Evolutionary conservation across 2,329 filamentous ascomycete species (phyloP).

Genomic region (Alternaria solani): DNA sequence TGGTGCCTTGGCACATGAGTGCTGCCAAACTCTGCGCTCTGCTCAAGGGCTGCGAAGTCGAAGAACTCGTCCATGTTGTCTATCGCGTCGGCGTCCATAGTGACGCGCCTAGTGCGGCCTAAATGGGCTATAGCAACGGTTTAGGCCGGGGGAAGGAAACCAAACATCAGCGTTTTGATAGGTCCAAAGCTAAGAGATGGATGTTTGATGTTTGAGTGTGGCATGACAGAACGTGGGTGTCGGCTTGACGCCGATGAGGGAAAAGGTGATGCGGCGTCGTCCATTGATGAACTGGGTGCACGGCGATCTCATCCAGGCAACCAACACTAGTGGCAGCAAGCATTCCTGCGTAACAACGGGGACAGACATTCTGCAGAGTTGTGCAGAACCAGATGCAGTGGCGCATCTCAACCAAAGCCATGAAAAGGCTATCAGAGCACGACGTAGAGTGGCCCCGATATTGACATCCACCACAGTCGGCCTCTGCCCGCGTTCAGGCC

Average conservation of each 20-base stretch:
- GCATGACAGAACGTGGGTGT: conserved; percentile 25
- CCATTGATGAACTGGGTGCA: conserved; percentile 37
- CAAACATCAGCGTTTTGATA: conserved; percentile 9
- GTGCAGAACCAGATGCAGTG: not conserved
- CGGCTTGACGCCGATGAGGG: conserved; percentile 25
- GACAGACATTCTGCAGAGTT: not conserved
- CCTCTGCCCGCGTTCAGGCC: conserved; percentile 11
- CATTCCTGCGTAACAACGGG: not conserved
- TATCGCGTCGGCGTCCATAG: conserved; percentile 24
- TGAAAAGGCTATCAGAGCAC: not conserved
- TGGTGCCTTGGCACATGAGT: conserved; percentile 1
- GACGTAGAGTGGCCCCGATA: not conserved
- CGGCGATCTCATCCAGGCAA: conserved; percentile 27
- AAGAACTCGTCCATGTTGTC: conserved; percentile 47
- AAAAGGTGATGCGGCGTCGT: conserved; percentile 20
- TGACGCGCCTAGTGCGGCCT: conserved; percentile 8
- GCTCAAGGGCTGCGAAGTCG: conserved; percentile 44
- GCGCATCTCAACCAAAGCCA: not conserved
- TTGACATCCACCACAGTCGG: conserved; percentile 13
- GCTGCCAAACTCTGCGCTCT: conserved; percentile 21
- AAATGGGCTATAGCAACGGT: conserved; percentile 17
- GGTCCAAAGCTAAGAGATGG: conserved; percentile 2
- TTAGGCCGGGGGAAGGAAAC: conserved; percentile 21
- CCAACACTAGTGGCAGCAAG: conserved; percentile 17
- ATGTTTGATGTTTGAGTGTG: conserved; percentile 11